A percentile compares a stretch with the other conserved stretches of the same genome.
These are phyloP conservation scores for Maudiozyma humilis DNA, from an alignment of 1,139 yeast species.

Conservation along the genomic window DNA sequence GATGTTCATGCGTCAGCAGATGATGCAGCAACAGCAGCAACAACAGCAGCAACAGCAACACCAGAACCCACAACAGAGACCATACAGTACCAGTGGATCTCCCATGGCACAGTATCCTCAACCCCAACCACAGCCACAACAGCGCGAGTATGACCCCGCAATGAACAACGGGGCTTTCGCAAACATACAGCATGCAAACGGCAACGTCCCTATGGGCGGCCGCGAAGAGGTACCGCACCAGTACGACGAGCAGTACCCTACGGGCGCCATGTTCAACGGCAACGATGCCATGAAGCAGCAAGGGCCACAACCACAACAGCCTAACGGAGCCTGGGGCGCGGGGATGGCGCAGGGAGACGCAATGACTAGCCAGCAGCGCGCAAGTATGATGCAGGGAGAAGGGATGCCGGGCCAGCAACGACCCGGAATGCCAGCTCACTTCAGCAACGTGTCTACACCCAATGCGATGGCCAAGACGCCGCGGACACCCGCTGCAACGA, in stretches of 20 bases:
- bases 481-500: background rate
- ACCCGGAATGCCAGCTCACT: background rate
- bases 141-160: background rate
- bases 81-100: background rate
- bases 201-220: too few relatives aligned
- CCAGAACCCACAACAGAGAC: background rate
- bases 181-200: too few relatives aligned
- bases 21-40: background rate
- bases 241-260: too few relatives aligned
- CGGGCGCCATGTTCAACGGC: too few relatives aligned
- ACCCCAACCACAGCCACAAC: background rate
- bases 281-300: too few relatives aligned
- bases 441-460: background rate
- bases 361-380: too few relatives aligned
- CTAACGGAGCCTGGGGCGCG: too few relatives aligned
- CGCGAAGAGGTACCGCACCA: too few relatives aligned
- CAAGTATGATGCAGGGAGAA: background rate
- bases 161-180: too few relatives aligned
- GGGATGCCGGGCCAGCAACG: background rate
- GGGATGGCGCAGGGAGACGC: too few relatives aligned
- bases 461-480: background rate
- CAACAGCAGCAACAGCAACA: conserved; percentile 1
- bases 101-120: background rate
- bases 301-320: too few relatives aligned
- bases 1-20: background rate